Evolutionary conservation across 371 early-diverging fungal species (phyloP).

Genomic region (Gilbertella persicaria): DNA sequence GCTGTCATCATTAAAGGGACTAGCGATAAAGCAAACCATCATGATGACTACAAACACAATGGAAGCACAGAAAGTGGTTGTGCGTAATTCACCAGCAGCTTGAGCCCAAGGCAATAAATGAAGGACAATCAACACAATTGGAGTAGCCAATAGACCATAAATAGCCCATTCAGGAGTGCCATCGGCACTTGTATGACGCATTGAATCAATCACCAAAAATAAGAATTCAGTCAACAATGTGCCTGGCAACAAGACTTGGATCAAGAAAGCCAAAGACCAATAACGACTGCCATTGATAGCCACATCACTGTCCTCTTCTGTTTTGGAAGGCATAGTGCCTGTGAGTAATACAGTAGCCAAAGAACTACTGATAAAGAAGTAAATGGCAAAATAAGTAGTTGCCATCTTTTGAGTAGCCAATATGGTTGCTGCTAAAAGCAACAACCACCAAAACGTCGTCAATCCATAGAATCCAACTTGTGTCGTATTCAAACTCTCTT

Average conservation of each 20-base stretch:
- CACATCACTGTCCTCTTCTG: constrained; percentile 1
- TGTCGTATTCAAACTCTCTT: constrained; percentile 1
- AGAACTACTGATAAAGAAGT: constrained; percentile 42
- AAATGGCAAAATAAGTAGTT: constrained; percentile 38
- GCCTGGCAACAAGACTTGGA: constrained; percentile 46
- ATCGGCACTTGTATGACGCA: constrained; percentile 59
- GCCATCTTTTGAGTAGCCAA: constrained; percentile 31
- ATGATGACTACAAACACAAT: constrained; percentile 21
- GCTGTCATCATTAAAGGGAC: constrained; percentile 20
- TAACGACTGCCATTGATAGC: background rate
- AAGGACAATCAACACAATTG: constrained; percentile 22
- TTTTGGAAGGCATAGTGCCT: background rate
- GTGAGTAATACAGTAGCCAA: constrained; percentile 28
- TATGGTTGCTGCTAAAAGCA: constrained; percentile 35
- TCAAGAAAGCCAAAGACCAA: constrained; percentile 38
- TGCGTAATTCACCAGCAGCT: constrained; percentile 21
- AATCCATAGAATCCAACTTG: constrained; percentile 31
- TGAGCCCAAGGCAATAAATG: constrained; percentile 40
- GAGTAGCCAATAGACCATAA: constrained; percentile 28
- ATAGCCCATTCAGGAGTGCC: constrained; percentile 60
- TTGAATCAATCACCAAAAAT: constrained; percentile 52
- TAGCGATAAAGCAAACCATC: constrained; percentile 2
- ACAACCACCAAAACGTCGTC: constrained; percentile 47
- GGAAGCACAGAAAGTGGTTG: constrained; percentile 3
- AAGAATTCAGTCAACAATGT: constrained; percentile 43